These are phyloP conservation scores for Lagenaria siceraria DNA, from an alignment of 306 rosid species.

Conservation along the genomic window DNA sequence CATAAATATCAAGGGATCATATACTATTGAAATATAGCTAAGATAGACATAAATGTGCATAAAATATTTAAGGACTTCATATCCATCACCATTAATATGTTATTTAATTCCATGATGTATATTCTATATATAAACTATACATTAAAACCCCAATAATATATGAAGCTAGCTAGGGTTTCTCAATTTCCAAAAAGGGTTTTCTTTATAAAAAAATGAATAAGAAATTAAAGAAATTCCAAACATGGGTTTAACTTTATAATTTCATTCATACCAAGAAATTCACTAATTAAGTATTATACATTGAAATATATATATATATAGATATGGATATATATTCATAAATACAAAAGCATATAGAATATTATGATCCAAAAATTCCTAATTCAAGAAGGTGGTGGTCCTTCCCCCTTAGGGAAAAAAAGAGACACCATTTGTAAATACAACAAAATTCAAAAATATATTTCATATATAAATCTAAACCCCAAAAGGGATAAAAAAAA, in stretches of 20 bases:
- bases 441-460: background rate
- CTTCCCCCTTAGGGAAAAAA: background rate
- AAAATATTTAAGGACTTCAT: background rate
- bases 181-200: background rate
- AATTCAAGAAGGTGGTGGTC: conserved; percentile 5
- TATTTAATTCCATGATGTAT: background rate
- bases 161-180: background rate
- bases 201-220: background rate
- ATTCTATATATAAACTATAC: background rate
- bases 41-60: background rate
- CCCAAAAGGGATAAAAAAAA: background rate
- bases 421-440: background rate
- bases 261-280: background rate
- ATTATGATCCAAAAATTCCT: background rate
- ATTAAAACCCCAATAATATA: background rate
- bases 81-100: background rate
- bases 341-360: background rate
- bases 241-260: background rate
- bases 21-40: background rate
- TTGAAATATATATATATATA: conserved; percentile 1
- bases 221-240: background rate
- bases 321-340: too few relatives aligned
- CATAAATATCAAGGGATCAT: background rate
- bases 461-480: conserved; percentile 12
- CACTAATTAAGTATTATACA: background rate